Conservation (phyloP, 106 monocot species). For the Cymbidium sinense region DNA sequence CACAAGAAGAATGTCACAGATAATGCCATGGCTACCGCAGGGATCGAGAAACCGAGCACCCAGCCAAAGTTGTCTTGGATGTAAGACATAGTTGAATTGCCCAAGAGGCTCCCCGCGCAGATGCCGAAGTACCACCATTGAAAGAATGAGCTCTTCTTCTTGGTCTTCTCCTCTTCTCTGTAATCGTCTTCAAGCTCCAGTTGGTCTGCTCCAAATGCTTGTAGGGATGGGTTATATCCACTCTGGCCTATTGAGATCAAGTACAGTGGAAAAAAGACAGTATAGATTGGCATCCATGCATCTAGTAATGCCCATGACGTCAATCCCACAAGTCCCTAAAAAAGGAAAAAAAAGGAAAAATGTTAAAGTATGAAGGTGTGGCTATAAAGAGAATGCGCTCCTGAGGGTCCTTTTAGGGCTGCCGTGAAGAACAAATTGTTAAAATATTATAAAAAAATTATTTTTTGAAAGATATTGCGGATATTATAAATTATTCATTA, state of each 20-base stretch:
- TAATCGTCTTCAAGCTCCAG: conserved; percentile 42
- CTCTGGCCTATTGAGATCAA: conserved; percentile 81
- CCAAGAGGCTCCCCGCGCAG: conserved; percentile 77
- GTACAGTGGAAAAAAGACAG: conserved; percentile 82
- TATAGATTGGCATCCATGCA: conserved; percentile 53
- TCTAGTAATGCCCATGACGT: conserved; percentile 66
- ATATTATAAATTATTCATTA: too few relatives aligned
- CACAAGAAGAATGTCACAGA: conserved; percentile 49
- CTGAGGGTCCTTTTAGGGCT: too few relatives aligned
- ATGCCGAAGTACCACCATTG: conserved; percentile 99
- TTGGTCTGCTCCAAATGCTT: conserved; percentile 98
- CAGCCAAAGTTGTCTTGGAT: conserved; percentile 80
- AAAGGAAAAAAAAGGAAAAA: neutral
- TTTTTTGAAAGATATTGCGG: too few relatives aligned
- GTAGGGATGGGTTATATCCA: conserved; percentile 86
- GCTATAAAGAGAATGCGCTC: too few relatives aligned
- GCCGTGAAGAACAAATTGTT: too few relatives aligned
- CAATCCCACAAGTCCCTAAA: conserved; percentile 67
- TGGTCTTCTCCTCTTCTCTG: conserved; percentile 21
- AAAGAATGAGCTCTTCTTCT: conserved; percentile 71
- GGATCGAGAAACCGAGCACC: conserved; percentile 76
- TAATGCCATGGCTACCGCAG: conserved; percentile 49
- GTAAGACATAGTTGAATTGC: conserved; percentile 80
- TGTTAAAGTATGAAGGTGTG: too few relatives aligned
- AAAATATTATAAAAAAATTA: too few relatives aligned